Percentiles rank a stretch among this genome's conserved stretches.
Conservation (phyloP, 2,329 filamentous ascomycete species). For the Colletotrichum lupini region DNA sequence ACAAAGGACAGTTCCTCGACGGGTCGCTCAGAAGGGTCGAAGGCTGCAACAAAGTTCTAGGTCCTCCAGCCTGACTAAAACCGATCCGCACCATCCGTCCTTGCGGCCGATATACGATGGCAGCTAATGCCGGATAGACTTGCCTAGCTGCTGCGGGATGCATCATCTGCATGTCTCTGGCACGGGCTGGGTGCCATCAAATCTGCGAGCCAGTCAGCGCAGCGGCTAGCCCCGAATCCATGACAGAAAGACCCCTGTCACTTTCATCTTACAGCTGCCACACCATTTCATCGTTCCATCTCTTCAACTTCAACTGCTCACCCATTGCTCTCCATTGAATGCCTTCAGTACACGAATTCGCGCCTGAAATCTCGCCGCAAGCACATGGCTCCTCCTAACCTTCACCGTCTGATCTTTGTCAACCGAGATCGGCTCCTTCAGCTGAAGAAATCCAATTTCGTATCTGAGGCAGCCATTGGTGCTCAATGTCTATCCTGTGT, state of each 20-base stretch:
- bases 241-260: constrained; percentile 32
- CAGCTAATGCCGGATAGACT: constrained; percentile 36
- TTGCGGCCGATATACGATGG: constrained; percentile 36
- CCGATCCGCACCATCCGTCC: constrained; percentile 31
- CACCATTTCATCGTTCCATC: constrained; percentile 32
- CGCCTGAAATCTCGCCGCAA: background rate
- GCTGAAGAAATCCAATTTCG: constrained; percentile 29
- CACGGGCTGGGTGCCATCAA: constrained; percentile 25
- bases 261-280: constrained; percentile 31
- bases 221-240: constrained; percentile 34
- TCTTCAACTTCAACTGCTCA: constrained; percentile 22
- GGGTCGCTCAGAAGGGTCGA: constrained; percentile 16
- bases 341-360: background rate
- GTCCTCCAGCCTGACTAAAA: constrained; percentile 29
- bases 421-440: constrained; percentile 9
- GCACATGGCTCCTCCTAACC: background rate
- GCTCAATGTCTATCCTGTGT: constrained; percentile 31
- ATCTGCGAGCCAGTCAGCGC: constrained; percentile 34
- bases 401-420: constrained; percentile 1
- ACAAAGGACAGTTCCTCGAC: constrained; percentile 12
- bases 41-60: constrained; percentile 30
- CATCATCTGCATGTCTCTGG: constrained; percentile 36
- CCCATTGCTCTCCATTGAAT: constrained; percentile 6
- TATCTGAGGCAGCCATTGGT: constrained; percentile 24
- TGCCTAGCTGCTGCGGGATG: constrained; percentile 36